These are phyloP conservation scores for Ceriops decandra DNA, from an alignment of 345 rosid genomes.

Conservation along the genomic window DNA sequence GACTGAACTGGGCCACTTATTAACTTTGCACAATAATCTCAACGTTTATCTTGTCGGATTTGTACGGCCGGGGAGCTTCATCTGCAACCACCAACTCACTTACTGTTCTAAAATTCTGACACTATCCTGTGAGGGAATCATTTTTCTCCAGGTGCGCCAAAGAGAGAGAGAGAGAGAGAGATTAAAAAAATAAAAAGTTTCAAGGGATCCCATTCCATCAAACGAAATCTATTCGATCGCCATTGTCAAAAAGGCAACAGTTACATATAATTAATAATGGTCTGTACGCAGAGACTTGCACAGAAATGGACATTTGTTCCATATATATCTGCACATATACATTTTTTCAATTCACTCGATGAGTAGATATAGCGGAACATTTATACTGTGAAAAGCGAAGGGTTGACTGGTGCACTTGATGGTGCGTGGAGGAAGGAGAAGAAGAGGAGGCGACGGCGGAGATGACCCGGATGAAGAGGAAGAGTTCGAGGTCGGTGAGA, in stretches of 20 bases:
- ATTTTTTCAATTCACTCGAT: not conserved
- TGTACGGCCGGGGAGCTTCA: not conserved
- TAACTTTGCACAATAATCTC: not conserved
- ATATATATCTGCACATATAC: not conserved
- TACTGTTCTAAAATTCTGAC: slow-evolving; percentile 9
- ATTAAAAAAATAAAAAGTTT: too few species aligned
- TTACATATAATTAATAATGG: too few species aligned
- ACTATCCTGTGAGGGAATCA: not conserved
- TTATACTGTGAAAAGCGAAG: not conserved
- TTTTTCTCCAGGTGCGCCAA: too few species aligned
- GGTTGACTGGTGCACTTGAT: not conserved
- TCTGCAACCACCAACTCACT: not conserved
- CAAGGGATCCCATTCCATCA: too few species aligned
- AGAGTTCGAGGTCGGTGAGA: not conserved
- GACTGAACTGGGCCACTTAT: too few species aligned
- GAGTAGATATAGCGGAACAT: not conserved
- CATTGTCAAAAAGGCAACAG: too few species aligned
- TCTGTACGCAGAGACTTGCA: too few species aligned
- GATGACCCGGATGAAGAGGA: not conserved
- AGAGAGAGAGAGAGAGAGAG: too few species aligned
- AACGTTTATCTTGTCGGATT: not conserved
- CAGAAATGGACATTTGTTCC: too few species aligned
- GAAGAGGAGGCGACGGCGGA: not conserved
- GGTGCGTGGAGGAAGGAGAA: not conserved
- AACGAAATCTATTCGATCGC: too few species aligned